Conservation (phyloP, 371 early-diverging fungal genomes). For the Syncephalastrum monosporum region DNA sequence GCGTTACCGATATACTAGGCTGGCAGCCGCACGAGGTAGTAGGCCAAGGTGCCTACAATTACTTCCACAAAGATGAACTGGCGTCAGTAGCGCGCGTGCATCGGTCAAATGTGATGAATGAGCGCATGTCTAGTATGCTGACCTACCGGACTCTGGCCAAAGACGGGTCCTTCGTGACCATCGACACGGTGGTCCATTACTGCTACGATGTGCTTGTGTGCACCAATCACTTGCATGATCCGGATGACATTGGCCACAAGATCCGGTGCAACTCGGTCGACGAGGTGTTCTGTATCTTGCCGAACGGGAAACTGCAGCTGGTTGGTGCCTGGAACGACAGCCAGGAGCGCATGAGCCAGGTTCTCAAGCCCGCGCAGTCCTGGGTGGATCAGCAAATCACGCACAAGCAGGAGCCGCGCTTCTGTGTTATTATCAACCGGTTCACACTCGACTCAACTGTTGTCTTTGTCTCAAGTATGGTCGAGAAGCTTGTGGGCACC, state of each 20-base stretch:
- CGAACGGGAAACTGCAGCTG: conserved; percentile 23
- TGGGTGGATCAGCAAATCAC: conserved; percentile 24
- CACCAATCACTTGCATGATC: conserved; percentile 25
- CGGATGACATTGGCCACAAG: conserved; percentile 16
- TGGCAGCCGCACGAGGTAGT: conserved; percentile 51
- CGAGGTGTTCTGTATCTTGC: conserved; percentile 16
- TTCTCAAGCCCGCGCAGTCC: conserved; percentile 10
- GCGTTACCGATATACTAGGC: conserved; percentile 48
- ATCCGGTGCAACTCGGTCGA: conserved; percentile 32
- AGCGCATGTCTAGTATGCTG: conserved; percentile 39
- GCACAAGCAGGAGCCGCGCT: conserved; percentile 23
- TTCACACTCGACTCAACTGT: conserved; percentile 29
- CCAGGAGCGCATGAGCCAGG: conserved; percentile 21
- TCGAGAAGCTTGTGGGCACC: conserved; percentile 23
- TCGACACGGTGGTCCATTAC: conserved; percentile 35
- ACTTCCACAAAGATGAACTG: conserved; percentile 50
- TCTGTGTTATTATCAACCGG: conserved; percentile 39
- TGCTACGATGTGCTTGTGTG: conserved; percentile 35
- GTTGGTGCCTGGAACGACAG: conserved; percentile 31
- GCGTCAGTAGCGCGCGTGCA: conserved; percentile 33
- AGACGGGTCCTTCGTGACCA: conserved; percentile 29
- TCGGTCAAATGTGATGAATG: conserved; percentile 41
- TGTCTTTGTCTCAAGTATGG: conserved; percentile 25
- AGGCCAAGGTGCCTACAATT: conserved; percentile 41
- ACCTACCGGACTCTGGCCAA: conserved; percentile 34